Conservation (phyloP, 805 yeast species). For the Lachancea kluyveri region DNA sequence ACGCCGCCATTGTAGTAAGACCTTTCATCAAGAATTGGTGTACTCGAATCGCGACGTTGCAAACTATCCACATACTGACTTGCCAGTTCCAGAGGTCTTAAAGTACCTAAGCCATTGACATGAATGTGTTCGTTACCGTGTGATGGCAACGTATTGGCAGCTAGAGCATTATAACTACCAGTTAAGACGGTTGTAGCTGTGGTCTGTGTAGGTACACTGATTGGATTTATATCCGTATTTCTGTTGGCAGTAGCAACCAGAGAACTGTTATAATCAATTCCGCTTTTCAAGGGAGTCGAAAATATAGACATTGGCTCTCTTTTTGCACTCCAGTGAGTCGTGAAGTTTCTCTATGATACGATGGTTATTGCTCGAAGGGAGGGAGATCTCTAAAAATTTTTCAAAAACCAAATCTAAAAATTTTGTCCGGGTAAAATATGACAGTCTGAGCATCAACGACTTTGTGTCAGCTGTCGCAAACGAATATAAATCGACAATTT, state of each 20-base stretch:
- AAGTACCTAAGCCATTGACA: constrained; percentile 27
- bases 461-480: too few relatives aligned
- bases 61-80: constrained; percentile 56
- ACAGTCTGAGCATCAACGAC: too few relatives aligned
- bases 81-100: constrained; percentile 47
- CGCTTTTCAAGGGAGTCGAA: constrained; percentile 30
- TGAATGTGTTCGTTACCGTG: constrained; percentile 27
- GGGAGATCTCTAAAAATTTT: too few relatives aligned
- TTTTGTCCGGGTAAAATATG: too few relatives aligned
- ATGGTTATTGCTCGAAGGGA: too few relatives aligned
- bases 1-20: constrained; percentile 49
- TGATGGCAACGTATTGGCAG: constrained; percentile 1
- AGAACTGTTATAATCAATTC: constrained; percentile 22
- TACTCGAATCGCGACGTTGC: constrained; percentile 49
- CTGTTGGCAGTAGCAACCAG: constrained; percentile 16
- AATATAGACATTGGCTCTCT: constrained; percentile 18
- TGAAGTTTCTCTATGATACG: too few relatives aligned
- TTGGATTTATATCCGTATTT: constrained; percentile 8
- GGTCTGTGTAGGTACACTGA: constrained; percentile 2
- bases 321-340: too few relatives aligned
- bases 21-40: constrained; percentile 49
- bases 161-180: constrained; percentile 3
- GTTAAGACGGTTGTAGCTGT: constrained; percentile 2
- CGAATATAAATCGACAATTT: too few relatives aligned
- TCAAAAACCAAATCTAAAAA: too few relatives aligned